Base-by-base conservation (phyloP, 1,284 basidiomycete species). In the Volvariella surrecta region DNA sequence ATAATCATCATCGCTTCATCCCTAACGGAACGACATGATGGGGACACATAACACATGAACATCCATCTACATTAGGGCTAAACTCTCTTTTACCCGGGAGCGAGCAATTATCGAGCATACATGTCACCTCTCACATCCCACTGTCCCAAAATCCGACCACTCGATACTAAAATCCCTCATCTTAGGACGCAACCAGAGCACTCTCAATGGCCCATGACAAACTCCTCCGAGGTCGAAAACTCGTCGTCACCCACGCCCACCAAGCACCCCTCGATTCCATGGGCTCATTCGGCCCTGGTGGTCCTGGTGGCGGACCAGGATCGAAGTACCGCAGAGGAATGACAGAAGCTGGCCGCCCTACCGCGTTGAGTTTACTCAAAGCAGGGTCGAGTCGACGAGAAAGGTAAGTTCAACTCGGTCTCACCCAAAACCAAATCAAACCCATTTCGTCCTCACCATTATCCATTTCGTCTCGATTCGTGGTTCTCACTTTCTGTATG, bases 211-310 rank as follows among this genome's bases (percentile, higher is more conserved):
- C 89, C 1, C 76, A 96, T 57, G 87, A 88, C 54, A 88, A 86
- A 56, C 73, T 88, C 1, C 60, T 98, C 1, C 79, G 89, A 15
- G 93, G 94, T 0, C 77, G 90, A 39, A 91, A 87, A 57, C 70
- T 98, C 31, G 76, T 85, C 17, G 91, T 98, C 13, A 95, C 90
- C 1, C 82, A 82, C 58, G 94, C 94, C 2, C 87, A 90, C 50
- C 86, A 92, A 56, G 90, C 79, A 15, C 75, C 81, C 3, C 56
- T 66, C 35, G 70, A 77, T 44, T 60, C 65, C 48, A 62, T 61
- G 40, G 24, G 24, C 6, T n/a, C n/a, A n/a, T n/a, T n/a, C n/a
- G n/a, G n/a, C n/a, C 11, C 24, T 28, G 24, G 24, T 28, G 24
- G 24, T 6, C 11, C 6, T n/a, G 63, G 56, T 19, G 50, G 50